Evolutionary conservation across 805 yeast species (phyloP).

Genomic region (Suhomyces pyralidae): DNA sequence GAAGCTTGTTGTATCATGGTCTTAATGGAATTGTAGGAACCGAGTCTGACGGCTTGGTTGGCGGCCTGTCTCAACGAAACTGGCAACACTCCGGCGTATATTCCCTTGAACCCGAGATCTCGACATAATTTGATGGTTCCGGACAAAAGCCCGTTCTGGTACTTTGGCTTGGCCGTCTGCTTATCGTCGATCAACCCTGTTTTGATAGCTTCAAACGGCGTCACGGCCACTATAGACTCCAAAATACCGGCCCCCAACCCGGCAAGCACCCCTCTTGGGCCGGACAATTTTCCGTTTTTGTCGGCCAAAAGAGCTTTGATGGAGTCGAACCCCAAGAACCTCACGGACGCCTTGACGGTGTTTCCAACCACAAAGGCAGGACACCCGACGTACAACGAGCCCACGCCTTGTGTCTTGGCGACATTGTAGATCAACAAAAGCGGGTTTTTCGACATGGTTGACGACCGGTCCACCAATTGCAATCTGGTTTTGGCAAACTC

Average conservation of each 20-base stretch:
- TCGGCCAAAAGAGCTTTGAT: conserved; percentile 77
- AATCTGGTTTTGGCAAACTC: conserved; percentile 95
- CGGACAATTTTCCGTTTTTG: conserved; percentile 80
- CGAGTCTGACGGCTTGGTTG: conserved; percentile 90
- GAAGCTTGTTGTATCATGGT: conserved; percentile 69
- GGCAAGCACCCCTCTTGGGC: conserved; percentile 88
- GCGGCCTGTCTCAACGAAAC: conserved; percentile 95
- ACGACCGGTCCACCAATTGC: conserved; percentile 69
- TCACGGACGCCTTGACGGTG: conserved; percentile 92
- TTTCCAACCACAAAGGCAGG: conserved; percentile 96
- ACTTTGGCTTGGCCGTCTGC: conserved; percentile 71
- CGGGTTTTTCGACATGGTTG: conserved; percentile 77
- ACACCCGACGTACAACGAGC: conserved; percentile 87
- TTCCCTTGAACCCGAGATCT: conserved; percentile 79
- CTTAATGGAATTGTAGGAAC: conserved; percentile 88
- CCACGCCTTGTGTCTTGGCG: conserved; percentile 73
- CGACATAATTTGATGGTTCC: conserved; percentile 64
- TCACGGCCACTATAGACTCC: conserved; percentile 89
- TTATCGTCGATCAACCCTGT: conserved; percentile 95
- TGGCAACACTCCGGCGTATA: conserved; percentile 87
- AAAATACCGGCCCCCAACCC: conserved; percentile 97
- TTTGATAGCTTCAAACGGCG: conserved; percentile 95
- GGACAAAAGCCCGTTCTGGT: conserved; percentile 57
- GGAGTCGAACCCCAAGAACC: conserved; percentile 89
- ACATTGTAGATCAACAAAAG: conserved; percentile 71